These are phyloP conservation scores for Nigrospora sphaerica DNA, from an alignment of 2,329 filamentous ascomycete genomes.

Conservation along the genomic window DNA sequence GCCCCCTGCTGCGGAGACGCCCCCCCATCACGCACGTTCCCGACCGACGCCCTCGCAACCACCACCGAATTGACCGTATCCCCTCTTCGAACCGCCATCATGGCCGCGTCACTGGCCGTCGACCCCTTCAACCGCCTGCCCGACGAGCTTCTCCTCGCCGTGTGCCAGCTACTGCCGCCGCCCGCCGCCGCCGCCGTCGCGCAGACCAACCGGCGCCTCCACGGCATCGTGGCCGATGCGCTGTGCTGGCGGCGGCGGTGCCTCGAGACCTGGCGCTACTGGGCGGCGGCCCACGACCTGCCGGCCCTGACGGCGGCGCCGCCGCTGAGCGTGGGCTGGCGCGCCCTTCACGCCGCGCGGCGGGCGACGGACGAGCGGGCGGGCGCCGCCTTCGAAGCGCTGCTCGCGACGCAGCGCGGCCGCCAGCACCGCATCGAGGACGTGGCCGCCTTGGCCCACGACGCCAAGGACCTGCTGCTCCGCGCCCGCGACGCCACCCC, in stretches of 20 bases:
- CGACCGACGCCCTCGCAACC: too few relatives aligned
- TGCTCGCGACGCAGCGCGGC: constrained; percentile 46
- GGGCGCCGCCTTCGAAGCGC: constrained; percentile 35
- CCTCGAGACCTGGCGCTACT: constrained; percentile 42
- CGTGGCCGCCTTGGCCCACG: constrained; percentile 49
- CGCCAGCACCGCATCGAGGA: constrained; percentile 47
- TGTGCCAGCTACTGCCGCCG: constrained; percentile 35
- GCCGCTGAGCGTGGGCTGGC: constrained; percentile 46
- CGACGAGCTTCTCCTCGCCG: constrained; percentile 54
- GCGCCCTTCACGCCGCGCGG: constrained; percentile 33
- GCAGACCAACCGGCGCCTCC: constrained; percentile 40
- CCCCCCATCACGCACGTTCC: too few relatives aligned
- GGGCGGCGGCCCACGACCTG: constrained; percentile 42
- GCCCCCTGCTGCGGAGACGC: too few relatives aligned
- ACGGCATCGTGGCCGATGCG: constrained; percentile 43
- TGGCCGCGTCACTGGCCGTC: not conserved
- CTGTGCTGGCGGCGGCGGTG: constrained; percentile 57
- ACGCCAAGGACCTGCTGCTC: constrained; percentile 54
- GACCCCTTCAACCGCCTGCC: constrained; percentile 34
- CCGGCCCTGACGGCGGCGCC: constrained; percentile 28
- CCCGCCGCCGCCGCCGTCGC: constrained; percentile 33
- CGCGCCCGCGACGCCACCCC: constrained; percentile 34
- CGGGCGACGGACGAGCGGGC: constrained; percentile 27
- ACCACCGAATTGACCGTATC: too few relatives aligned
- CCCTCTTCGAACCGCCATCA: too few relatives aligned